Percentiles rank a stretch among this genome's conserved stretches.
phyloP scores from a whole-genome alignment of 805 yeast species.

The Yamadazyma sp. region DNA sequence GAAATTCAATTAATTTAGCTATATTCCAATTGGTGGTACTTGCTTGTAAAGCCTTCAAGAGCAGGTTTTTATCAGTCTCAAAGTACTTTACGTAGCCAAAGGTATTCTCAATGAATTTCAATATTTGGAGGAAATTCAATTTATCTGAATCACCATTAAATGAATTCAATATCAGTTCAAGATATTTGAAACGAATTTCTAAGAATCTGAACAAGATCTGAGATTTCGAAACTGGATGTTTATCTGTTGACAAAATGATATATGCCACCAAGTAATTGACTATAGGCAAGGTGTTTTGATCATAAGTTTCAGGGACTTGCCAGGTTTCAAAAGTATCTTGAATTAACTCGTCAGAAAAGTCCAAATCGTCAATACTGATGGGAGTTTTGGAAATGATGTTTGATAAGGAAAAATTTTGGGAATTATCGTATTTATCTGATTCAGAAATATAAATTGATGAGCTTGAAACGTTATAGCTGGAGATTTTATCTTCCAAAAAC shows the following conservation, averaged over 20 bases:
- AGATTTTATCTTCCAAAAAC: conserved; percentile 24
- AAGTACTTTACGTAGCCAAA: conserved; percentile 26
- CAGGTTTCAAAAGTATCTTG: too few species aligned
- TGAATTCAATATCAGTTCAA: conserved; percentile 8
- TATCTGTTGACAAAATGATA: conserved; percentile 22
- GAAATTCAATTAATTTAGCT: conserved; percentile 27
- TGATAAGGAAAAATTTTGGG: conserved; percentile 10
- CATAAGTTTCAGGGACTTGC: conserved; percentile 6
- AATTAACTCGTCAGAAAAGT: too few species aligned
- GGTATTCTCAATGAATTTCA: conserved; percentile 35
- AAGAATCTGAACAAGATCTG: conserved; percentile 21
- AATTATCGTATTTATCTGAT: conserved; percentile 16
- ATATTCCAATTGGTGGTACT: conserved; percentile 25
- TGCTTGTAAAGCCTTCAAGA: conserved; percentile 4
- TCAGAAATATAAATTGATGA: conserved; percentile 14
- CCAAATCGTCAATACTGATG: neutral
- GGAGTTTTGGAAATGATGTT: conserved; percentile 7
- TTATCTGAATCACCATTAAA: neutral
- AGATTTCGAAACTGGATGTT: conserved; percentile 12
- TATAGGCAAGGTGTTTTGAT: conserved; percentile 21
- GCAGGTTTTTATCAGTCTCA: conserved; percentile 8
- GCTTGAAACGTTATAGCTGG: conserved; percentile 19
- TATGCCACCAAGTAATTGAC: conserved; percentile 31
- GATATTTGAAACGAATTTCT: conserved; percentile 20
- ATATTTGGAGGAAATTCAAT: conserved; percentile 25